Base-by-base conservation (phyloP, 768 basidiomycete species). In the Cystobasidium onofrii region DNA sequence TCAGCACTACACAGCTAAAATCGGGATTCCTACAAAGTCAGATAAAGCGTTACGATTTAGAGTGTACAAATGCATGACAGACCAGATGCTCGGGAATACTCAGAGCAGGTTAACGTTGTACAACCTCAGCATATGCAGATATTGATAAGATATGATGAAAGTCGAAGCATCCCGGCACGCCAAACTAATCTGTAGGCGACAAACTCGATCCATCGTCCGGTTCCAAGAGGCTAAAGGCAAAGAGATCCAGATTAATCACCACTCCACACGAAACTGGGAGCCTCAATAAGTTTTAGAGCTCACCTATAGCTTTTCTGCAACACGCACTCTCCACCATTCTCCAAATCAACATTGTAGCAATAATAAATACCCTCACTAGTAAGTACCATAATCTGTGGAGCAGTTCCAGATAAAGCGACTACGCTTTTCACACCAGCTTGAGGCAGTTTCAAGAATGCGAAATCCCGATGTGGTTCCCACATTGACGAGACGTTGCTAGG, bases 301-400 rank as follows among this genome's bases (percentile, higher is more conserved):
- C 31, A 74, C 74, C 46, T 74, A 80, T 93, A 97, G 81, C 95
- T 92, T 83, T 95, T 95, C 86, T 93, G 89, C 78, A 99, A 81
- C 23, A 89, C 86, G 78, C 95, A 98, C 81, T 99, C 95, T 1
- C 95, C 95, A 1, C 95, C 95, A 64, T 89, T 88, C 81, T 99
- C 95, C 74, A 98, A 82, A 82, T 99, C 95, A 79, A 99, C 95
- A 77, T 86, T 90, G 81, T 98, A 98, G 18, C 89, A 87, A 80
- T 99, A 97, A 81, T 96, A 95, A 77, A 92, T 90, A 0, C 95
- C 95, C 73, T 97, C 93, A 0, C 91, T 90, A 0, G 92, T 93
- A 72, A 98, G 87, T 27, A 99, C 93, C 91, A 96, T 95, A 13
- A 97, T 89, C 74, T 99, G 95, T 0, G 95, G 94, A 82, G 91